A percentile compares a stretch with the other conserved stretches of the same genome.
phyloP scores from a whole-genome alignment of 306 rosid genomes.

The Luffa aegyptiaca region DNA sequence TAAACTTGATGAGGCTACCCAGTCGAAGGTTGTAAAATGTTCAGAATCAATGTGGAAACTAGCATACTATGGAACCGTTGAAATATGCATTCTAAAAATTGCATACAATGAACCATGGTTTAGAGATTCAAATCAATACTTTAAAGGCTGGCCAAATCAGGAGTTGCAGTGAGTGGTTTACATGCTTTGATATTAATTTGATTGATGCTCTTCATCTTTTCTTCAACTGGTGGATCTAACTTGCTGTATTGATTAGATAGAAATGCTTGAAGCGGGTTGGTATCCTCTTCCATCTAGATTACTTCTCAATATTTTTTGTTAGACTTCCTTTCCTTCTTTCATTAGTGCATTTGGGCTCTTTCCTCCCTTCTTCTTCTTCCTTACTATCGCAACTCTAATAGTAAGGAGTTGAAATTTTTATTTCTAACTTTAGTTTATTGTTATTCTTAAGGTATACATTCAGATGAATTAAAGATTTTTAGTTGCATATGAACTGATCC shows the following conservation, averaged over 20 bases:
- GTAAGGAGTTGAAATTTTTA: background rate
- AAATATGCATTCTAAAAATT: conserved; percentile 53
- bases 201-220: background rate
- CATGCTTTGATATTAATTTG: conserved; percentile 5
- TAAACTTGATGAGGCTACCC: conserved; percentile 52
- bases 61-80: conserved; percentile 64
- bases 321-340: background rate
- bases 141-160: conserved; percentile 86
- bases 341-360: background rate
- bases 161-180: conserved; percentile 62
- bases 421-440: background rate
- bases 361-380: background rate
- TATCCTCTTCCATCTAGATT: background rate
- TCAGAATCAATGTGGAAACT: conserved; percentile 96
- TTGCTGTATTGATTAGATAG: background rate
- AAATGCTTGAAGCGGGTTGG: background rate
- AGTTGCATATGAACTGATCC: conserved; percentile 16
- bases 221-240: background rate
- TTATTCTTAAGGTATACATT: background rate
- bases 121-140: conserved; percentile 46
- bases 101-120: conserved; percentile 70
- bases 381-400: background rate
- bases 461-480: background rate
- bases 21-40: conserved; percentile 66
- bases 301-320: background rate